Conservation (phyloP, 1,139 yeast genomes). For the Kazachstania sp. region DNA sequence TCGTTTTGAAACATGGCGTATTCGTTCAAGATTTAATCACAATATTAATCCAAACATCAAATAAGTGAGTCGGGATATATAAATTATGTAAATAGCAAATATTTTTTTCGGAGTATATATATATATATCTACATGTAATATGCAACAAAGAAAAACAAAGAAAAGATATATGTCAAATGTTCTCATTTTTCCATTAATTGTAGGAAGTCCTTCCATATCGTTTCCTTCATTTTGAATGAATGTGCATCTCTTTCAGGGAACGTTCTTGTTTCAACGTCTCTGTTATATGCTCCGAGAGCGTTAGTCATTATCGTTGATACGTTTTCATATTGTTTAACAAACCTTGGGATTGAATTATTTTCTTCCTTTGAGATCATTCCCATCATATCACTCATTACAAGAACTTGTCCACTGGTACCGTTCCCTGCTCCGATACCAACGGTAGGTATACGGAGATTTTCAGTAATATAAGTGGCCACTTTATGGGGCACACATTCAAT, state of each 20-base stretch:
- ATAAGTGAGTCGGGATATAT: neutral
- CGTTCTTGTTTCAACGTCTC: conserved; percentile 44
- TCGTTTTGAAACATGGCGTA: conserved; percentile 27
- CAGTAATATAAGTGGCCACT: conserved; percentile 60
- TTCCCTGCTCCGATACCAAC: conserved; percentile 97
- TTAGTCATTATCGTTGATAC: conserved; percentile 42
- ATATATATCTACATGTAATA: neutral
- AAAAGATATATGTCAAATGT: neutral
- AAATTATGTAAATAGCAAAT: neutral
- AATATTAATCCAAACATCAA: neutral
- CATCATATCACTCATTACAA: conserved; percentile 76
- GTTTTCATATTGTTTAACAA: conserved; percentile 62
- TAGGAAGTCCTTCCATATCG: conserved; percentile 46
- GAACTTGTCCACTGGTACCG: conserved; percentile 76
- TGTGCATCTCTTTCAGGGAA: conserved; percentile 63
- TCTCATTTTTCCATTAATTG: neutral
- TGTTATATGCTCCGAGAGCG: conserved; percentile 46
- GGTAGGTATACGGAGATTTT: conserved; percentile 58
- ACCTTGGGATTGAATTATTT: conserved; percentile 58
- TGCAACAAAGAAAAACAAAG: neutral
- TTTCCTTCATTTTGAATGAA: conserved; percentile 63
- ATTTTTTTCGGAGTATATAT: neutral
- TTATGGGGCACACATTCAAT: conserved; percentile 81
- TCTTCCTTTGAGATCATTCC: conserved; percentile 42
- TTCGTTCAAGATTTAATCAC: conserved; percentile 18